These are phyloP conservation scores for Deinandra increscens DNA, from an alignment of 129 eudicot genomes.

Conservation along the genomic window DNA sequence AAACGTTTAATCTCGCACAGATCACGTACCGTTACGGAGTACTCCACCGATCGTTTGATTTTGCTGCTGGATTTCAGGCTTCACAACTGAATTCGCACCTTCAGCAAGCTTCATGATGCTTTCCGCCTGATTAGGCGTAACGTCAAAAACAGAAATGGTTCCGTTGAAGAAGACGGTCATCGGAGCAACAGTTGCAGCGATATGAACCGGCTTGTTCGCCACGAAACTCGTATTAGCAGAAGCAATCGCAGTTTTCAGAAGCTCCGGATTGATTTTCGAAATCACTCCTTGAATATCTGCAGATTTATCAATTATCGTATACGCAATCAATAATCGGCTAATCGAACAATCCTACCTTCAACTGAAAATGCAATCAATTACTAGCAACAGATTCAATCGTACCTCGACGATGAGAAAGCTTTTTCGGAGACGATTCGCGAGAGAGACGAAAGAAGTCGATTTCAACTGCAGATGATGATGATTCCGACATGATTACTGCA, in stretches of 20 bases:
- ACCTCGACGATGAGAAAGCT: slow-evolving; percentile 46
- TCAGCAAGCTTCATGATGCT: slow-evolving; percentile 47
- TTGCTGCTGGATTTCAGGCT: neutral
- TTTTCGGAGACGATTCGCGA: slow-evolving; percentile 22
- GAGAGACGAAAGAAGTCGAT: slow-evolving; percentile 57
- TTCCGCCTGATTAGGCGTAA: slow-evolving; percentile 36
- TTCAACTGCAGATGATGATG: slow-evolving; percentile 43
- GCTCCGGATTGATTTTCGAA: slow-evolving; percentile 63
- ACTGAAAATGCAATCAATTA: no score
- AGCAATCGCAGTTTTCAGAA: slow-evolving; percentile 56
- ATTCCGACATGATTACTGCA: slow-evolving; percentile 21
- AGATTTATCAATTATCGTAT: neutral
- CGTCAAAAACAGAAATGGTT: slow-evolving; percentile 48
- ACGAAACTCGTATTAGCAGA: slow-evolving; percentile 19
- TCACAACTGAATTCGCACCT: slow-evolving; percentile 22
- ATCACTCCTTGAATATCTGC: slow-evolving; percentile 52
- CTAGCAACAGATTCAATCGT: no score
- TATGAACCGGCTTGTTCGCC: neutral
- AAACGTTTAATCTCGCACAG: neutral
- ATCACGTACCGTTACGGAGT: slow-evolving; percentile 35
- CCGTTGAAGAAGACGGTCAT: slow-evolving; percentile 76
- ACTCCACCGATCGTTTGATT: slow-evolving; percentile 15
- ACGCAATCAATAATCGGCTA: no score
- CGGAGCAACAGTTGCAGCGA: slow-evolving; percentile 36
- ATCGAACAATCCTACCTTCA: no score